These are phyloP conservation scores for Gracilariopsis chorda DNA, from an alignment of 23 red algal species.

Conservation along the genomic window DNA sequence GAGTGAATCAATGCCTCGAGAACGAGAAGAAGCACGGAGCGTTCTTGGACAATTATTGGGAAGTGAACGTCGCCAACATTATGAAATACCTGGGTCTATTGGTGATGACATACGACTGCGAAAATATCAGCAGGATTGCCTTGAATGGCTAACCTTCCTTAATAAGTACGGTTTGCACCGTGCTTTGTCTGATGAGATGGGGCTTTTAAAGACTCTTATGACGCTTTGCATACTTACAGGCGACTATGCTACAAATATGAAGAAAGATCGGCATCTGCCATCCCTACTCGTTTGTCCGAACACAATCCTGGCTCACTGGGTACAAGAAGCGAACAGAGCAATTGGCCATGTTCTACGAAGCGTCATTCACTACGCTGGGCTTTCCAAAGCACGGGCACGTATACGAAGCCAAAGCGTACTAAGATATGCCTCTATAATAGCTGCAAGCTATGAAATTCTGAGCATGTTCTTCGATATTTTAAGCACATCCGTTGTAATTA, in stretches of 20 bases:
- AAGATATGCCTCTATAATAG: slow-evolving; percentile 27
- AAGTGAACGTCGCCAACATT: slow-evolving; percentile 57
- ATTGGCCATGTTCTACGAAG: slow-evolving; percentile 66
- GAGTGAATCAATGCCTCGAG: slow-evolving; percentile 20
- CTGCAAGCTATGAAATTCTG: slow-evolving; percentile 91
- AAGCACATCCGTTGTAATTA: slow-evolving; percentile 69
- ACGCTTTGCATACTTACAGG: slow-evolving; percentile 93
- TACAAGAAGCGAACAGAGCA: slow-evolving; percentile 77
- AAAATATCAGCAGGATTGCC: slow-evolving; percentile 94
- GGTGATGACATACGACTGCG: slow-evolving; percentile 78
- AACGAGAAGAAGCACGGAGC: slow-evolving; percentile 64
- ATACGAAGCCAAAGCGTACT: neutral
- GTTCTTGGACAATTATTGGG: slow-evolving; percentile 94
- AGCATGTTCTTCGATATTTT: slow-evolving; percentile 71
- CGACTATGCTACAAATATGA: slow-evolving; percentile 6
- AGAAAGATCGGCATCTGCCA: slow-evolving; percentile 9
- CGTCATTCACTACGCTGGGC: slow-evolving; percentile 82
- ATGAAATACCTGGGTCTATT: slow-evolving; percentile 71
- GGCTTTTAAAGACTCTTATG: slow-evolving; percentile 98
- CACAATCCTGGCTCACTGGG: slow-evolving; percentile 92
- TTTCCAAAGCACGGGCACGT: slow-evolving; percentile 57
- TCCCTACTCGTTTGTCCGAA: slow-evolving; percentile 85
- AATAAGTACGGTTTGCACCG: slow-evolving; percentile 94
- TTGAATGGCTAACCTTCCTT: slow-evolving; percentile 95
- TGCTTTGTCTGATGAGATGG: slow-evolving; percentile 98